phyloP scores from a whole-genome alignment of 2,329 filamentous ascomycete species.

The Gnomoniopsis smithogilvyi region DNA sequence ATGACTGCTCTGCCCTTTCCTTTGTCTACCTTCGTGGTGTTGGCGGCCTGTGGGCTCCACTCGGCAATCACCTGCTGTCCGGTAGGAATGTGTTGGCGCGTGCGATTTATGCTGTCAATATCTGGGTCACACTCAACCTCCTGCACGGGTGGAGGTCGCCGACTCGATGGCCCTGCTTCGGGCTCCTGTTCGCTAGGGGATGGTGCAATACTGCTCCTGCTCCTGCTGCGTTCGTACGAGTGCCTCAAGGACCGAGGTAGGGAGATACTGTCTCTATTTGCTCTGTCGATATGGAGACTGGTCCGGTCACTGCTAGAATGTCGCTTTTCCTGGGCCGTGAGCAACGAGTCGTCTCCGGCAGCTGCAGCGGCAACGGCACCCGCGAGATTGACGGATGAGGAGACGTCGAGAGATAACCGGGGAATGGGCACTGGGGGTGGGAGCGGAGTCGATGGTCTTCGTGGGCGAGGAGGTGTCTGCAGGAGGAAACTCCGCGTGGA shows the following conservation, averaged over 20 bases:
- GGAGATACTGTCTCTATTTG: slow-evolving; percentile 47
- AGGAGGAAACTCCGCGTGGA: slow-evolving; percentile 47
- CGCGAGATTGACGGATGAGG: slow-evolving; percentile 33
- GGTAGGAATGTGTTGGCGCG: slow-evolving; percentile 1
- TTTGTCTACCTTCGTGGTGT: slow-evolving; percentile 32
- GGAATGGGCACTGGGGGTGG: slow-evolving; percentile 49
- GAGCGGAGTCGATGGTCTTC: slow-evolving; percentile 49
- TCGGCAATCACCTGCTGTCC: neutral
- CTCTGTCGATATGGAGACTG: slow-evolving; percentile 50
- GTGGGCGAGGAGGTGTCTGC: slow-evolving; percentile 28
- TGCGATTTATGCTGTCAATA: slow-evolving; percentile 22
- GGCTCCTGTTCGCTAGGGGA: slow-evolving; percentile 23
- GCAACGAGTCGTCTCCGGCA: slow-evolving; percentile 47
- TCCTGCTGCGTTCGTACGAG: slow-evolving; percentile 44
- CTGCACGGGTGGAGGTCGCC: slow-evolving; percentile 16
- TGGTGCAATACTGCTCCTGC: slow-evolving; percentile 26
- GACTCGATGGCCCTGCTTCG: slow-evolving; percentile 17
- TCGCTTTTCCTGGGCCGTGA: slow-evolving; percentile 48
- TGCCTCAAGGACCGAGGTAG: slow-evolving; percentile 51
- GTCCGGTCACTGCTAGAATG: slow-evolving; percentile 41
- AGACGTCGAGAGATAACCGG: slow-evolving; percentile 40
- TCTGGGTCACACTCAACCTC: slow-evolving; percentile 25
- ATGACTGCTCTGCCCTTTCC: slow-evolving; percentile 50
- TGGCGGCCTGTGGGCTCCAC: neutral
- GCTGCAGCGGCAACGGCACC: slow-evolving; percentile 37